Evolutionary conservation across 2,329 filamentous ascomycete species (phyloP).

Genomic region (Xylariomycetidae sp.): DNA sequence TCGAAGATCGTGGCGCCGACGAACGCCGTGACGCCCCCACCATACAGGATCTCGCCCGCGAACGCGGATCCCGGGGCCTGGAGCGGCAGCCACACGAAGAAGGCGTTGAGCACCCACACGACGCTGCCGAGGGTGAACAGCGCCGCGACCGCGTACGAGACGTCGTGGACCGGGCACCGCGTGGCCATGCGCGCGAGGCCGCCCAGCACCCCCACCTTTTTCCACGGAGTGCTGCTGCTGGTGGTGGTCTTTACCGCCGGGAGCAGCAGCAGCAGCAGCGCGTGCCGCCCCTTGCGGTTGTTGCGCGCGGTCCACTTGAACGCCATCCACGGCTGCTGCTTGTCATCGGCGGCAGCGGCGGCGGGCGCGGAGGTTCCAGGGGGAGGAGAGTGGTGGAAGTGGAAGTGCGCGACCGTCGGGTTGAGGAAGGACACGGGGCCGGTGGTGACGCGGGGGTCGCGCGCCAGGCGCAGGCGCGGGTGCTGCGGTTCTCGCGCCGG

Average conservation of each 20-base stretch:
- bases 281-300: conserved; percentile 10
- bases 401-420: conserved; percentile 1
- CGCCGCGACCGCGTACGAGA: conserved; percentile 10
- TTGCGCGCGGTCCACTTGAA: conserved; percentile 8
- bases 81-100: conserved; percentile 9
- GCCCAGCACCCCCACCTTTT: too few relatives aligned
- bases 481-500: not conserved
- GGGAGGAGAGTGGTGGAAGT: not conserved
- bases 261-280: conserved; percentile 6
- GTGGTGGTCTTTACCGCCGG: conserved; percentile 3
- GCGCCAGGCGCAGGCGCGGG: not conserved
- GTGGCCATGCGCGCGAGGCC: conserved; percentile 7
- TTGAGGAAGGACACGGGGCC: conserved; percentile 2
- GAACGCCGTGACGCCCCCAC: conserved; percentile 9
- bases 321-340: conserved; percentile 1
- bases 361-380: not conserved
- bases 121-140: conserved; percentile 9
- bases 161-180: conserved; percentile 8
- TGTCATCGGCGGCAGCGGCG: not conserved
- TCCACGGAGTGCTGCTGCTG: too few relatives aligned
- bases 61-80: conserved; percentile 7
- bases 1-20: conserved; percentile 11
- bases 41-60: conserved; percentile 3
- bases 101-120: conserved; percentile 11
- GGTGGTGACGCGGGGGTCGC: not conserved